Evolutionary conservation across 2,329 filamentous ascomycete genomes (phyloP).

Genomic region (Plectosphaerella cucumerina): DNA sequence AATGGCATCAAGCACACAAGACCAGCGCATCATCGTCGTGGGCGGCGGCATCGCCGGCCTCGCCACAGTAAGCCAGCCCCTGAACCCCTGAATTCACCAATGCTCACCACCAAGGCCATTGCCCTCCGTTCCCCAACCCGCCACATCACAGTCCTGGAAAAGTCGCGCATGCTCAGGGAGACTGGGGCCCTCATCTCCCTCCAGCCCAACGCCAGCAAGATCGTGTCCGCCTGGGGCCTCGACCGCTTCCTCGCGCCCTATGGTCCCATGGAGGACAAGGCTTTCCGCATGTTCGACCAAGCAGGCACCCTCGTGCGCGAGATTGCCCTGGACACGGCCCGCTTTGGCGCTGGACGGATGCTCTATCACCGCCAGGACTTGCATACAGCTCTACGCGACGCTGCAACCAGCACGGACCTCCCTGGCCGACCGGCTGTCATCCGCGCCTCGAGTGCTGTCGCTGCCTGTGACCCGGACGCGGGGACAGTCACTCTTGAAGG

Average conservation of each 20-base stretch:
- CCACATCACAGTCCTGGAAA: slow-evolving; percentile 17
- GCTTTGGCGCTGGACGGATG: slow-evolving; percentile 32
- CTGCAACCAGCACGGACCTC: slow-evolving; percentile 15
- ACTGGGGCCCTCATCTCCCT: slow-evolving; percentile 36
- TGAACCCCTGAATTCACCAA: neutral
- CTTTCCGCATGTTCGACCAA: slow-evolving; percentile 25
- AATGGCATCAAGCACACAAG: neutral
- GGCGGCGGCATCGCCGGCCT: slow-evolving; percentile 11
- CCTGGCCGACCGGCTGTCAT: slow-evolving; percentile 20
- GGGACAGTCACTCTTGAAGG: slow-evolving; percentile 26
- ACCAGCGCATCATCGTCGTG: slow-evolving; percentile 15
- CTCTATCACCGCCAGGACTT: slow-evolving; percentile 37
- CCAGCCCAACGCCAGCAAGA: slow-evolving; percentile 34
- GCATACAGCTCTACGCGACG: slow-evolving; percentile 24
- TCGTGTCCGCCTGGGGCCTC: slow-evolving; percentile 25
- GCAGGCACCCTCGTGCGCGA: slow-evolving; percentile 18
- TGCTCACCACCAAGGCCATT: slow-evolving; percentile 20
- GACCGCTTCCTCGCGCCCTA: slow-evolving; percentile 19
- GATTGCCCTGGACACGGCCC: slow-evolving; percentile 22
- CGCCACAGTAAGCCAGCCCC: slow-evolving; percentile 1
- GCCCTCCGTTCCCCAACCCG: slow-evolving; percentile 25
- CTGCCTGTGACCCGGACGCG: slow-evolving; percentile 34
- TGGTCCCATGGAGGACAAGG: slow-evolving; percentile 27
- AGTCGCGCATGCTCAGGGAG: slow-evolving; percentile 24
- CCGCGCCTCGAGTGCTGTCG: slow-evolving; percentile 17